Evolutionary conservation across 495 filamentous ascomycete species (phyloP).

Genomic region (Hypoxylon fuscum): DNA sequence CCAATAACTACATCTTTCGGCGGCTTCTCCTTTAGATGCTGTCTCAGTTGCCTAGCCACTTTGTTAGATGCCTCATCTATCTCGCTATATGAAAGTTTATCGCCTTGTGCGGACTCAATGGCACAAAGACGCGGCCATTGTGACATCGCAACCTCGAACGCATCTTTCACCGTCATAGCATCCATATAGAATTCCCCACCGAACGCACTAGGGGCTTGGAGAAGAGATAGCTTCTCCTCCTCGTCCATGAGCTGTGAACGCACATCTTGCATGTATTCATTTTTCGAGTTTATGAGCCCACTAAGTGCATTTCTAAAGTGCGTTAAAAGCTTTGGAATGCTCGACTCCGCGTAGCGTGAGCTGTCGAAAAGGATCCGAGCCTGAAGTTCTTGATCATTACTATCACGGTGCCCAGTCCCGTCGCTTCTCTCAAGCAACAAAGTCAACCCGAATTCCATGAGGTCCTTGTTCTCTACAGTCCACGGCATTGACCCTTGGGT

Average conservation of each 20-base stretch:
- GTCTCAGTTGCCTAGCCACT: conserved; percentile 2
- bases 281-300: background rate
- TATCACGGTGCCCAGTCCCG: too few species aligned
- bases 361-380: conserved; percentile 1
- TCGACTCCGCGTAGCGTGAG: conserved; percentile 5
- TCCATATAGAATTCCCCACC: background rate
- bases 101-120: conserved; percentile 16
- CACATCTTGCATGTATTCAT: background rate
- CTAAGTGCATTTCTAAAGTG: background rate
- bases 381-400: background rate
- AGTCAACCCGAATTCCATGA: conserved; percentile 7
- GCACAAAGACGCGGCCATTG: conserved; percentile 23
- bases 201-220: conserved; percentile 4
- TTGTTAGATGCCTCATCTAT: conserved; percentile 24
- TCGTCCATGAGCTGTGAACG: conserved; percentile 2
- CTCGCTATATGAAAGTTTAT: conserved; percentile 36
- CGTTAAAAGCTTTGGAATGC: conserved; percentile 1
- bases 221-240: conserved; percentile 5
- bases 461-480: background rate
- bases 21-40: background rate
- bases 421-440: conserved; percentile 1
- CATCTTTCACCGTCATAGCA: conserved; percentile 7
- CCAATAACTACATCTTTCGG: conserved; percentile 26
- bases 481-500: background rate
- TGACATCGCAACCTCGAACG: conserved; percentile 13